Evolutionary conservation across 164 flowering plant species (phyloP).

Genomic region (Vitis riparia): DNA sequence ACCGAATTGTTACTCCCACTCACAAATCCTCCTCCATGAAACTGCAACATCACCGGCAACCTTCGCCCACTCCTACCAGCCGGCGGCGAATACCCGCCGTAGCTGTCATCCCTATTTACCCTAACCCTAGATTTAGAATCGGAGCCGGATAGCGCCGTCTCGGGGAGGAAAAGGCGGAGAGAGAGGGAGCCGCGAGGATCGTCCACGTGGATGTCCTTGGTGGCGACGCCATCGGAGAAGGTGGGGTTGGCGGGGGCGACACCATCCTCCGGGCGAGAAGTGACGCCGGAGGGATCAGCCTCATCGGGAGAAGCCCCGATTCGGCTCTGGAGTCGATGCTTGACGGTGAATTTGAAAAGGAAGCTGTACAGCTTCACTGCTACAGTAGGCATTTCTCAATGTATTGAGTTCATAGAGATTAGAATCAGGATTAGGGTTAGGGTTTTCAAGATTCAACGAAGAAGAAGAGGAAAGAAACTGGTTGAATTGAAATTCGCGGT

Average conservation of each 20-base stretch:
- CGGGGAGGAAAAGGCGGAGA: conserved; percentile 65
- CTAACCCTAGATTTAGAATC: not conserved
- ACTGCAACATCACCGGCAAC: conserved; percentile 75
- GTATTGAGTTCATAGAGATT: not conserved
- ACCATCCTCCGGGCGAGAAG: conserved; percentile 65
- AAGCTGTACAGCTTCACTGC: conserved; percentile 76
- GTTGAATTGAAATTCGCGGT: not conserved
- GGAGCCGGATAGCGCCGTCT: conserved; percentile 33
- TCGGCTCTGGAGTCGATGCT: conserved; percentile 57
- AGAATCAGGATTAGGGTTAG: not conserved
- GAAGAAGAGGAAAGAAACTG: not conserved
- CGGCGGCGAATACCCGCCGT: conserved; percentile 55
- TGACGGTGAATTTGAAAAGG: conserved; percentile 62
- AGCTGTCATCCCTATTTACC: conserved; percentile 2
- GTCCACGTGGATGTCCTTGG: conserved; percentile 81
- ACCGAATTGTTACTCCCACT: conserved; percentile 70
- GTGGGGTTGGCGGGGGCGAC: conserved; percentile 59
- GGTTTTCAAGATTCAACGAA: not conserved
- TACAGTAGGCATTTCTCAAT: conserved; percentile 56
- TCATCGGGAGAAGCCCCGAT: conserved; percentile 25
- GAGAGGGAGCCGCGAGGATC: conserved; percentile 62
- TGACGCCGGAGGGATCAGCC: conserved; percentile 49
- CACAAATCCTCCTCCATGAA: conserved; percentile 86
- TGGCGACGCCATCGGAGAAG: conserved; percentile 76
- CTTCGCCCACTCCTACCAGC: conserved; percentile 24